phyloP scores from a whole-genome alignment of 352 stramenopile genomes.

The Globisporangium alternatum region DNA sequence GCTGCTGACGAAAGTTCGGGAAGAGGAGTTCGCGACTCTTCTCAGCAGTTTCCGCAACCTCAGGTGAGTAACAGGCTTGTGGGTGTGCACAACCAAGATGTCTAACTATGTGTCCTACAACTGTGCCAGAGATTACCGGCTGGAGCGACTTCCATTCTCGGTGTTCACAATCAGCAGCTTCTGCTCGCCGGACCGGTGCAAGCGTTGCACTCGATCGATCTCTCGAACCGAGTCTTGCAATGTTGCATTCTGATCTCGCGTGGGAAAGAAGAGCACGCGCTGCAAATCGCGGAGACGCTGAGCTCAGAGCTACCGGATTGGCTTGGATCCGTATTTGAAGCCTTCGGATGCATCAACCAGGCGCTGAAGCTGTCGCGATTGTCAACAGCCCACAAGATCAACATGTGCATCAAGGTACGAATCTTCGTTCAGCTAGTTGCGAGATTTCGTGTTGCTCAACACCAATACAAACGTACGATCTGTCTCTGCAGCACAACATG shows the following conservation, averaged over 20 bases:
- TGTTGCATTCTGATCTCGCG: conserved; percentile 63
- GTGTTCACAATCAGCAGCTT: conserved; percentile 48
- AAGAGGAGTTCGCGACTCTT: conserved; percentile 16
- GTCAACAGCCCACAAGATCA: conserved; percentile 43
- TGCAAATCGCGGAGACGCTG: conserved; percentile 40
- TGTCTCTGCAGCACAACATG: conserved; percentile 31
- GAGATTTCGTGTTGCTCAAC: background rate
- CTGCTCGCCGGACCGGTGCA: conserved; percentile 43
- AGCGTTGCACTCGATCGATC: conserved; percentile 48
- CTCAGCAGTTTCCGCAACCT: conserved; percentile 42
- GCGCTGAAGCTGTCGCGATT: conserved; percentile 38
- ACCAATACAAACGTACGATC: background rate
- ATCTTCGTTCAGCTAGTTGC: background rate
- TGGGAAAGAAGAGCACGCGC: conserved; percentile 39
- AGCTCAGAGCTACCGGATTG: conserved; percentile 40
- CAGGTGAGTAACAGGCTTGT: conserved; percentile 23
- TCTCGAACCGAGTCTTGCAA: conserved; percentile 63
- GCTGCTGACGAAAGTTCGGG: conserved; percentile 2
- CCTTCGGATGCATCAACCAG: conserved; percentile 47
- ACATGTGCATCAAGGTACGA: conserved; percentile 68
- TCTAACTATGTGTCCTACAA: background rate
- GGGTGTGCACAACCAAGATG: background rate
- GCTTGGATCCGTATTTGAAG: conserved; percentile 62
- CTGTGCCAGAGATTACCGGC: conserved; percentile 31
- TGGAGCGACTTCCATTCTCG: conserved; percentile 46